These are phyloP conservation scores for Tuber microsphaerosporum DNA, from an alignment of 495 filamentous ascomycete species.

Conservation along the genomic window DNA sequence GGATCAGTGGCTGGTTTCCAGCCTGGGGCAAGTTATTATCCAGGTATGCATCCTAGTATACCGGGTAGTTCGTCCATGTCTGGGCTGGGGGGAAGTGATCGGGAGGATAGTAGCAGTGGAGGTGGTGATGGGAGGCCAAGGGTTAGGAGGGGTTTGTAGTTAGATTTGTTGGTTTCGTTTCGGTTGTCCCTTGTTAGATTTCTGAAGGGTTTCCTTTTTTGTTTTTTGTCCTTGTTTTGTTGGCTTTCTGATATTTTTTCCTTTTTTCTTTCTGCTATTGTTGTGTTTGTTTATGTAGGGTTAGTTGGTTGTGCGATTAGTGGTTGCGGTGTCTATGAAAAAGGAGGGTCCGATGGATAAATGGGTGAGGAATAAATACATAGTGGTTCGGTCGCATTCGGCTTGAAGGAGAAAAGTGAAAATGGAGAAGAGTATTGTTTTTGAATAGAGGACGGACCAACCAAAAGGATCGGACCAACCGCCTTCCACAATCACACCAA, in stretches of 20 bases:
- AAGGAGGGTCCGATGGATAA: background rate
- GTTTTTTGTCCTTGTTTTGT: slow-evolving; percentile 1
- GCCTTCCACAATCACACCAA: no score
- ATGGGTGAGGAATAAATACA: background rate
- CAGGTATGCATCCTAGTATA: slow-evolving; percentile 20
- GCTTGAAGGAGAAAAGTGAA: background rate
- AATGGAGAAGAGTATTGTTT: background rate
- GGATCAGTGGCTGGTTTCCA: slow-evolving; percentile 11
- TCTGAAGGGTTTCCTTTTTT: background rate
- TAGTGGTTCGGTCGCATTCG: background rate
- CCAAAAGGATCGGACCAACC: no score
- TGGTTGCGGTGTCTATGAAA: background rate
- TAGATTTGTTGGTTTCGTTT: background rate
- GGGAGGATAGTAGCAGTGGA: background rate
- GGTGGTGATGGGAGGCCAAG: background rate
- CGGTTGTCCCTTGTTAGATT: background rate
- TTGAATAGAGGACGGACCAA: background rate
- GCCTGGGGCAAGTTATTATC: slow-evolving; percentile 28
- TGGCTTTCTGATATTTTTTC: slow-evolving; percentile 2
- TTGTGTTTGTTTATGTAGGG: background rate
- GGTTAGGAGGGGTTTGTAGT: background rate
- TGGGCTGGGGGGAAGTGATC: background rate
- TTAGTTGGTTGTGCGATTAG: background rate
- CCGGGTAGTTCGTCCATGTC: background rate
- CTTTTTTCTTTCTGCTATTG: background rate